Evolutionary conservation across 768 basidiomycete species (phyloP), one percentile per base, ranked within the genome.

Genomic region (Pulveroboletus ravenelii): DNA sequence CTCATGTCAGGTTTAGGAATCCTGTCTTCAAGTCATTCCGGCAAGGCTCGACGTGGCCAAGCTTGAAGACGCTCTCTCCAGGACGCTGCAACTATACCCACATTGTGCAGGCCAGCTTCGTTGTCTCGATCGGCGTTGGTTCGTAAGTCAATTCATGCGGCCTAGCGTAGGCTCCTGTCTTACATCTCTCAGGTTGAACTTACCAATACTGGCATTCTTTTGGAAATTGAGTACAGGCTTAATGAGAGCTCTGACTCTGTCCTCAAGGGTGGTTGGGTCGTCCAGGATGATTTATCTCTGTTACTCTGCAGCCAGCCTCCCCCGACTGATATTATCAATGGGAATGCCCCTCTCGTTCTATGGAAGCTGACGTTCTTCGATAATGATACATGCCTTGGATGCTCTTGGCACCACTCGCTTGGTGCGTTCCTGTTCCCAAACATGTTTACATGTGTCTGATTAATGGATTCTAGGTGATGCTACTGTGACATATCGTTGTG

Each of bases 321-420:
- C 18, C 17, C 23, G 23, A 36, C 23, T 42, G 39, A 37, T 6
- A 17, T 52, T 3, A 25, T 53, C 23, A 53, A 60, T 14, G 46
- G 36, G 1, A 25, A 10, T 27, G 45, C 42, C 10, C 46, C 59
- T 15, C 46, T 60, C 17, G 53, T 61, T n/a, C 56, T 59, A 20
- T 40, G 66, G 30, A 67, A 66, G 37, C 8, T 67, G 20, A 57
- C 55, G 1, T 20, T 66, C 1, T 50, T 64, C 15, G 29, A 46
- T 10, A n/a, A 35, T 1, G 55, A 63, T 31, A 66, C 62, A 2
- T 51, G 52, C 18, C 53, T 68, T 31, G 66, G 61, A 9, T 44
- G 62, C 6, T 60, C 62, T 3, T 68, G 67, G 67, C 45, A 68
- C 39, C 67, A 67, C 47, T 52, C 56, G 10, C 63, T 69, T 8